These are phyloP conservation scores for Fusarium hainanense DNA, from an alignment of 2,329 filamentous ascomycete species.

Conservation along the genomic window DNA sequence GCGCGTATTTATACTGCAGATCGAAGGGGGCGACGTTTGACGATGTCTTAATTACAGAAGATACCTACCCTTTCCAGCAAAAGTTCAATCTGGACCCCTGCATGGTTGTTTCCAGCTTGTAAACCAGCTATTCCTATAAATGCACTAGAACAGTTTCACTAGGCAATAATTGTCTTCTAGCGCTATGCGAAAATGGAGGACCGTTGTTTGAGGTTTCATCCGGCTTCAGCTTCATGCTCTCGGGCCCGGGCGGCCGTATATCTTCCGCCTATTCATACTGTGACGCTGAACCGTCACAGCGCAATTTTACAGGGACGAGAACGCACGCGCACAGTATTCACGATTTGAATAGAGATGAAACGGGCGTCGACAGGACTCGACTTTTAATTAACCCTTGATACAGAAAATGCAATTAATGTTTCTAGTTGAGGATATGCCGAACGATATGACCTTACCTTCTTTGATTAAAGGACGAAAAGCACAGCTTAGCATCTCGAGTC, in stretches of 20 bases:
- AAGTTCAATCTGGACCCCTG: not conserved
- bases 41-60: not conserved
- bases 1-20: not conserved
- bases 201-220: not conserved
- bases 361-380: not conserved
- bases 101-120: not conserved
- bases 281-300: not conserved
- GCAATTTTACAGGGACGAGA: not conserved
- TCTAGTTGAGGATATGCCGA: not conserved
- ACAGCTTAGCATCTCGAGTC: not conserved
- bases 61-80: not conserved
- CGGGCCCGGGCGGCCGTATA: not conserved
- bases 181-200: not conserved
- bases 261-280: fast-evolving
- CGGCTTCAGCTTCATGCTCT: not conserved
- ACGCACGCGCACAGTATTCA: not conserved
- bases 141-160: not conserved
- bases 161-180: not conserved
- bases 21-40: not conserved
- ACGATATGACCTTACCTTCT: not conserved
- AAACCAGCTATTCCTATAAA: not conserved
- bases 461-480: not conserved
- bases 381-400: not conserved
- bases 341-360: not conserved
- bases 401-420: not conserved